Conservation (phyloP, 345 rosid genomes). For the Alliaria petiolata region DNA sequence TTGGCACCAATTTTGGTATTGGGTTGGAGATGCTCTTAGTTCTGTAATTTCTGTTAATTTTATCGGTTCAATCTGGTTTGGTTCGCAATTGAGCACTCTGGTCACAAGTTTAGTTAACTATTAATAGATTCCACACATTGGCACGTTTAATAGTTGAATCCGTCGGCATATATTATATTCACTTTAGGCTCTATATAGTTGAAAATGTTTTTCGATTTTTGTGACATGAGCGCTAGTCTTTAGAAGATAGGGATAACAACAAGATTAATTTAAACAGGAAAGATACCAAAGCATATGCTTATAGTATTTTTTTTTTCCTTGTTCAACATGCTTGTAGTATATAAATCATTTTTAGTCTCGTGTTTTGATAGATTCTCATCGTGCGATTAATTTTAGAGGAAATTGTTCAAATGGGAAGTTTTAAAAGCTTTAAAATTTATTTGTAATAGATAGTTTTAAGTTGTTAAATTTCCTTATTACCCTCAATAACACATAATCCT, state of each 20-base stretch:
- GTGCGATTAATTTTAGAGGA: too few species aligned
- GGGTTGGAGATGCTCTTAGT: too few species aligned
- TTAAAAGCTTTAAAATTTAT: too few species aligned
- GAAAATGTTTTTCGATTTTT: neutral
- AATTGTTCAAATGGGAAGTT: too few species aligned
- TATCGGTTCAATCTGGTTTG: neutral
- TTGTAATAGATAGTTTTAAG: too few species aligned
- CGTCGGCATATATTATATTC: too few species aligned
- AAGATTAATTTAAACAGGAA: neutral
- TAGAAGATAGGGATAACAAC: neutral
- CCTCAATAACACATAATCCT: too few species aligned
- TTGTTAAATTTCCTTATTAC: too few species aligned
- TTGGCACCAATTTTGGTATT: too few species aligned
- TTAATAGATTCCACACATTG: neutral
- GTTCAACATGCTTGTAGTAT: neutral
- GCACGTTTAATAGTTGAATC: too few species aligned
- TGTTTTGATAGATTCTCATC: neutral
- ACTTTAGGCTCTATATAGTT: too few species aligned
- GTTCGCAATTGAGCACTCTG: neutral
- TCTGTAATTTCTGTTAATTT: neutral
- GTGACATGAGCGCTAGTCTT: neutral
- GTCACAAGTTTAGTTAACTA: neutral
- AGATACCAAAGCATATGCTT: neutral
- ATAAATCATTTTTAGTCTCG: neutral
- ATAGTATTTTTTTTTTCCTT: too few species aligned